These are phyloP conservation scores for Termitomyces sp. DNA, from an alignment of 1,284 basidiomycete species.

Conservation along the genomic window DNA sequence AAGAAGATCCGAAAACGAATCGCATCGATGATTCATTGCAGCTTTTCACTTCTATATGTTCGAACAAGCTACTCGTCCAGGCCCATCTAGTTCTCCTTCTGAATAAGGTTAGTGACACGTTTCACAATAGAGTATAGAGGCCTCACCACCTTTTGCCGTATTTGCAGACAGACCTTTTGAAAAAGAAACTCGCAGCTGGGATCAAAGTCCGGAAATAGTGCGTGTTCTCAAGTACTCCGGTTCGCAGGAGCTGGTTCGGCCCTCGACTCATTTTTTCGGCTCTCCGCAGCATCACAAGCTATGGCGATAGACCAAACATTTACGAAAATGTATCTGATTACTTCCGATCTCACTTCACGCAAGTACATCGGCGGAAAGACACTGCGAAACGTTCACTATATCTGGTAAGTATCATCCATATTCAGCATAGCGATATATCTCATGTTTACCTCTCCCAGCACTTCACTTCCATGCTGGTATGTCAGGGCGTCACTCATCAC, in stretches of 20 bases:
- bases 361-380: slow-evolving; percentile 65
- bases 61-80: slow-evolving; percentile 66
- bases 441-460: slow-evolving; percentile 39
- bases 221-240: slow-evolving; percentile 23
- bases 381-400: slow-evolving; percentile 53
- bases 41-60: slow-evolving; percentile 67
- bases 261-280: neutral
- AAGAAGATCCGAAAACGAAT: slow-evolving; percentile 73
- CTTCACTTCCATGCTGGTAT: slow-evolving; percentile 71
- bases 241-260: neutral
- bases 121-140: slow-evolving; percentile 4
- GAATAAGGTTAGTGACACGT: slow-evolving; percentile 53
- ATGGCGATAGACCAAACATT: slow-evolving; percentile 67
- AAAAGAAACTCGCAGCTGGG: slow-evolving; percentile 59
- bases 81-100: slow-evolving; percentile 70
- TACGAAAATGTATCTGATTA: slow-evolving; percentile 70
- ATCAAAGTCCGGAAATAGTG: slow-evolving; percentile 68
- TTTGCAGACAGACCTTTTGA: slow-evolving; percentile 57
- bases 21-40: slow-evolving; percentile 76
- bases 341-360: slow-evolving; percentile 73
- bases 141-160: slow-evolving; percentile 5
- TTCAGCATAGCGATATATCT: neutral
- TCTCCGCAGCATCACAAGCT: slow-evolving; percentile 65
- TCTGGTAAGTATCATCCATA: slow-evolving; percentile 42
- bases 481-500: neutral